Evolutionary conservation across 331 rosid species (phyloP).

Genomic region (Pyrus hybrid): DNA sequence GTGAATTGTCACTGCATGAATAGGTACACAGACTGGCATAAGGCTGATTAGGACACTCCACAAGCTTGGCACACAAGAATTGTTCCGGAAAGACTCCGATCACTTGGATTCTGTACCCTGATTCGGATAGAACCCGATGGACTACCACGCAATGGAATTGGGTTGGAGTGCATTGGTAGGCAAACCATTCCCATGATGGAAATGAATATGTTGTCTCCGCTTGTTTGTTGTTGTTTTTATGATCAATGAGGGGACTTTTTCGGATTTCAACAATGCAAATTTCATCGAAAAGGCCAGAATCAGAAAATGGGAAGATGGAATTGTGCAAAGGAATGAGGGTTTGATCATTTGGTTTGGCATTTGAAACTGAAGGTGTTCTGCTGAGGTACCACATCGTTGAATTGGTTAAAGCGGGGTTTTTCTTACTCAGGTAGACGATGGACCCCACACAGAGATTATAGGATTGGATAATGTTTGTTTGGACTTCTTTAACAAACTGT

Average conservation of each 20-base stretch:
- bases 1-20: not conserved
- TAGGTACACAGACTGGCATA: not conserved
- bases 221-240: not conserved
- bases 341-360: not conserved
- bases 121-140: not conserved
- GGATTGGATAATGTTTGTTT: not conserved
- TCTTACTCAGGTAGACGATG: not conserved
- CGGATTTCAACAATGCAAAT: slow-evolving; percentile 2
- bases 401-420: not conserved
- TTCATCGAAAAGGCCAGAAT: not conserved
- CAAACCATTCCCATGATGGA: slow-evolving; percentile 2
- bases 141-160: slow-evolving; percentile 1
- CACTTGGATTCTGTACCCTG: not conserved
- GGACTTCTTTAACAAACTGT: not conserved
- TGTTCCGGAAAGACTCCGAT: not conserved
- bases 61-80: slow-evolving; percentile 3
- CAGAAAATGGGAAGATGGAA: not conserved
- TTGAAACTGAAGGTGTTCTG: slow-evolving; percentile 3
- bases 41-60: not conserved
- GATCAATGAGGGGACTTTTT: not conserved
- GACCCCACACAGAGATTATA: not conserved
- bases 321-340: not conserved
- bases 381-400: not conserved
- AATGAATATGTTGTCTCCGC: not conserved
- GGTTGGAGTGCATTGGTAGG: not conserved